Conservation (phyloP, 139 green algal genomes). For the Cymbomonas tetramitiformis region DNA sequence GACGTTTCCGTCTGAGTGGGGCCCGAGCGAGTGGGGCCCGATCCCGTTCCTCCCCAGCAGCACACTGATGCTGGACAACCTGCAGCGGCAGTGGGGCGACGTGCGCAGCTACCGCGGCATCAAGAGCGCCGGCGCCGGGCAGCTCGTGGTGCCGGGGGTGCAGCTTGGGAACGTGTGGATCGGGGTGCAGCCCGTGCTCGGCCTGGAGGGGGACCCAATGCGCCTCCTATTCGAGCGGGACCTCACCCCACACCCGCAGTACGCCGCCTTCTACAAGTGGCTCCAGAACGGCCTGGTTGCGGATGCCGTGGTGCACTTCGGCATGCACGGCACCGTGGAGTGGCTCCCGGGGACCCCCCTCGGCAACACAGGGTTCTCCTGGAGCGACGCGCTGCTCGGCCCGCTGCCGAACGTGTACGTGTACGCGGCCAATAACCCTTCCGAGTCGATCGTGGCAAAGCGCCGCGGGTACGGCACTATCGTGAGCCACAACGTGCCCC, state of each 20-base stretch:
- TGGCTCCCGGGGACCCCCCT: conserved; percentile 85
- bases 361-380: conserved; percentile 50
- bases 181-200: conserved; percentile 79
- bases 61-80: conserved; percentile 54
- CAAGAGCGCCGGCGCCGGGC: conserved; percentile 25
- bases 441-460: conserved; percentile 87
- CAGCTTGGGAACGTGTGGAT: conserved; percentile 85
- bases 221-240: conserved; percentile 90
- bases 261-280: conserved; percentile 89
- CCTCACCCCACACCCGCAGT: conserved; percentile 89
- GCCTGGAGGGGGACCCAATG: conserved; percentile 94
- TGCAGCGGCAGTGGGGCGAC: conserved; percentile 83
- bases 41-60: conserved; percentile 67
- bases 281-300: conserved; percentile 58
- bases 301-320: conserved; percentile 84
- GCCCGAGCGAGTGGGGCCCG: conserved; percentile 78
- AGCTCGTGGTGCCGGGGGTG: conserved; percentile 34
- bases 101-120: conserved; percentile 54
- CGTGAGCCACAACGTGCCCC: conserved; percentile 86
- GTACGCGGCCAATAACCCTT: conserved; percentile 86
- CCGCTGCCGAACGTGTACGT: conserved; percentile 83
- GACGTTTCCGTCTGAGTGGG: conserved; percentile 44
- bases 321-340: conserved; percentile 94
- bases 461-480: conserved; percentile 85
- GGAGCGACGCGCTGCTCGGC: conserved; percentile 56